Conservation (phyloP, 768 basidiomycete species). For the Stropharia rugosoannulata region DNA sequence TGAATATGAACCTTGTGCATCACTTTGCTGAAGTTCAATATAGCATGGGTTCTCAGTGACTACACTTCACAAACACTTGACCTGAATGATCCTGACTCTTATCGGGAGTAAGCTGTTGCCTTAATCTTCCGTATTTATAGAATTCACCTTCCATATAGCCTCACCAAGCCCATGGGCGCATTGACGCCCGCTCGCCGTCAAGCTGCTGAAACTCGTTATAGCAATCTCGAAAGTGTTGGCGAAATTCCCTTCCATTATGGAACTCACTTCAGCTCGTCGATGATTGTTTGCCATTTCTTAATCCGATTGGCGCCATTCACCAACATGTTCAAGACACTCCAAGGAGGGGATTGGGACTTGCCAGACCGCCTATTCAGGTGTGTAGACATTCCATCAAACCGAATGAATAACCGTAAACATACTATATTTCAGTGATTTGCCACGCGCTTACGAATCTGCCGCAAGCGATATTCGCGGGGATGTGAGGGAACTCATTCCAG, state of each 20-base stretch:
- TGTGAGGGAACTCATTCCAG: slow-evolving; percentile 90
- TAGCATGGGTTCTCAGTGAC: slow-evolving; percentile 89
- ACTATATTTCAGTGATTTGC: slow-evolving; percentile 54
- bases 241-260: slow-evolving; percentile 93
- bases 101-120: slow-evolving; percentile 61
- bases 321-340: slow-evolving; percentile 90
- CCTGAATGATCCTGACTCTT: slow-evolving; percentile 57
- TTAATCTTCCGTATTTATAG: neutral
- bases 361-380: slow-evolving; percentile 85
- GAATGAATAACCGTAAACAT: neutral
- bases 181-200: slow-evolving; percentile 71
- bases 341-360: slow-evolving; percentile 95
- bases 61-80: slow-evolving; percentile 75
- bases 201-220: slow-evolving; percentile 74
- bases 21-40: neutral
- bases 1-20: neutral
- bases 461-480: slow-evolving; percentile 86
- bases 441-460: slow-evolving; percentile 83
- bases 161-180: slow-evolving; percentile 90
- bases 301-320: slow-evolving; percentile 90
- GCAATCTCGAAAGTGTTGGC: slow-evolving; percentile 71
- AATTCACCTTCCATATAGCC: slow-evolving; percentile 35
- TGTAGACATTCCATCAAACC: neutral
- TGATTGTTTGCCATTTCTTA: slow-evolving; percentile 95
- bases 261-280: slow-evolving; percentile 94